Conservation (phyloP, 768 basidiomycete genomes). For the Psilocybe subaeruginosa region DNA sequence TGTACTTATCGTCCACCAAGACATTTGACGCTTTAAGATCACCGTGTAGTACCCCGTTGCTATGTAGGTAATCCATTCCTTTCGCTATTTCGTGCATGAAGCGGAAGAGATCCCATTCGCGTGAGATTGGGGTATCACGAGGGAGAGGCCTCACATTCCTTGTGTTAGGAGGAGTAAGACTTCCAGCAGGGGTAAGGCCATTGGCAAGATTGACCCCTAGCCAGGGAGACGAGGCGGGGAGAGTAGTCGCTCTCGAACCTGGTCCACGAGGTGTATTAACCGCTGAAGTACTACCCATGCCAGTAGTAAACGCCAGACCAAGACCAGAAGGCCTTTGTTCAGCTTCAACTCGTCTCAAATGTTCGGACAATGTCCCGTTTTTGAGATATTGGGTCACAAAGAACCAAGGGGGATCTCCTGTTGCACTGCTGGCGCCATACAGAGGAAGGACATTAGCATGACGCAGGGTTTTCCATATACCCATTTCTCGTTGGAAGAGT, state of each 20-base stretch:
- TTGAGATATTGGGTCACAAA: constrained; percentile 76
- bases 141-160: constrained; percentile 7
- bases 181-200: background rate
- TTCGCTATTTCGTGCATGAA: constrained; percentile 80
- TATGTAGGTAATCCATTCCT: constrained; percentile 84
- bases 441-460: constrained; percentile 76
- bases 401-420: constrained; percentile 75
- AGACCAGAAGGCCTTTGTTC: constrained; percentile 22
- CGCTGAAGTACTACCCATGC: background rate
- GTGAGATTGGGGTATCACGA: constrained; percentile 16
- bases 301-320: constrained; percentile 20
- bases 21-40: constrained; percentile 84
- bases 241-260: constrained; percentile 15
- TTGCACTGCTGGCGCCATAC: constrained; percentile 76
- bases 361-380: constrained; percentile 65
- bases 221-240: constrained; percentile 14
- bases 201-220: background rate
- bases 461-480: constrained; percentile 69
- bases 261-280: constrained; percentile 1
- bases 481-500: constrained; percentile 71
- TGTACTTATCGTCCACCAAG: constrained; percentile 67
- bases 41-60: constrained; percentile 70
- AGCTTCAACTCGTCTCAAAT: constrained; percentile 46
- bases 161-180: constrained; percentile 12
- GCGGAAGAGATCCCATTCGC: constrained; percentile 51